Conservation (phyloP, 2,329 filamentous ascomycete species). For the Pseudogymnoascus sp. region DNA sequence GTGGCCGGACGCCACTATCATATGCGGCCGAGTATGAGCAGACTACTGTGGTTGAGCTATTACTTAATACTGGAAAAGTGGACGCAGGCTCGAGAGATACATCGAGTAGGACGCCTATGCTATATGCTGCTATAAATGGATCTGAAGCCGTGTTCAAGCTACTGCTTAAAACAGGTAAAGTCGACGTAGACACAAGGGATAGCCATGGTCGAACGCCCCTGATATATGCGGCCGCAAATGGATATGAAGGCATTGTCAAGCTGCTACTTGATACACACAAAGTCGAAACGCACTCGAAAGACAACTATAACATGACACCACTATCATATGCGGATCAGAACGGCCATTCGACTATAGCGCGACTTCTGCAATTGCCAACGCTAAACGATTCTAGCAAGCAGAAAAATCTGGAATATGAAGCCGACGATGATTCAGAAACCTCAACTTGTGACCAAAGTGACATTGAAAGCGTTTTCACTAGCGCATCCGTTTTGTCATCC, state of each 20-base stretch:
- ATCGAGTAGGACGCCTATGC: not conserved
- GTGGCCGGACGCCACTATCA: not conserved
- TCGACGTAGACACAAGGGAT: not conserved
- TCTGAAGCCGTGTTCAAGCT: not conserved
- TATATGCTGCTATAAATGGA: not conserved
- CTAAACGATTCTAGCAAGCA: too few species aligned
- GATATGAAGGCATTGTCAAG: not conserved
- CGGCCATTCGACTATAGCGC: too few species aligned
- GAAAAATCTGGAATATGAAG: too few species aligned
- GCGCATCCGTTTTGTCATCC: too few species aligned
- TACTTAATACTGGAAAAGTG: not conserved
- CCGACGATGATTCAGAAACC: too few species aligned
- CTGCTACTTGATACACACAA: not conserved
- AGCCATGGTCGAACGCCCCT: not conserved
- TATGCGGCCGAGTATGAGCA: not conserved
- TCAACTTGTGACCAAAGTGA: too few species aligned
- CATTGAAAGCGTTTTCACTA: too few species aligned
- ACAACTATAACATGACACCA: not conserved
- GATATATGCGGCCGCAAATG: not conserved
- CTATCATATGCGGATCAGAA: too few species aligned
- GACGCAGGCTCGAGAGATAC: not conserved
- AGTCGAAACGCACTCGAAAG: not conserved
- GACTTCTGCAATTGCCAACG: too few species aligned
- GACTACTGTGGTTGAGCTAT: not conserved
- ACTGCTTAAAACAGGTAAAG: not conserved